A percentile compares a stretch with the other conserved stretches of the same genome.
Conservation (phyloP, 352 stramenopile genomes). For the Pythium phragmiticola region DNA sequence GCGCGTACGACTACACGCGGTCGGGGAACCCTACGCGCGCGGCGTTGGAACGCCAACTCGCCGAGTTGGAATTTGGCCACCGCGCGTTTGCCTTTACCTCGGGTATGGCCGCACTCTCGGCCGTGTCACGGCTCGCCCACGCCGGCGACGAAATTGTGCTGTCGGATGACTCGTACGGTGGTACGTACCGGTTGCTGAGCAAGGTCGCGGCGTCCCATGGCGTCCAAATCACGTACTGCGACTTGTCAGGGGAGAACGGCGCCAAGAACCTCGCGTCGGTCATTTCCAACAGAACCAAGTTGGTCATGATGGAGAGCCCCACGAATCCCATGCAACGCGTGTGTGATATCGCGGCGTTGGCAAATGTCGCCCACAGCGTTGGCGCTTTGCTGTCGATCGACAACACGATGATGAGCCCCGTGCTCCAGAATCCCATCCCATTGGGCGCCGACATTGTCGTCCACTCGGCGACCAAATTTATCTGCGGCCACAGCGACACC, state of each 20-base stretch:
- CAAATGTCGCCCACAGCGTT: conserved; percentile 76
- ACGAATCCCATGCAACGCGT: conserved; percentile 97
- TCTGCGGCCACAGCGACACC: conserved; percentile 96
- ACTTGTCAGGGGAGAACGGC: conserved; percentile 69
- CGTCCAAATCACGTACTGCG: conserved; percentile 79
- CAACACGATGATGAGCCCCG: conserved; percentile 97
- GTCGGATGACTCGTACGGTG: conserved; percentile 96
- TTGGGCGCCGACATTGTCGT: conserved; percentile 96
- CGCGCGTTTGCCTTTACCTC: conserved; percentile 91
- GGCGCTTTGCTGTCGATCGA: conserved; percentile 90
- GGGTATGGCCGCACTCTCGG: conserved; percentile 94
- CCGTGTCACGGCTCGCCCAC: conserved; percentile 89
- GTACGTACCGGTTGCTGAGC: conserved; percentile 92
- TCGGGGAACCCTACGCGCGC: conserved; percentile 93
- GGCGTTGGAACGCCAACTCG: conserved; percentile 92
- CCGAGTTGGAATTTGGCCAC: conserved; percentile 71
- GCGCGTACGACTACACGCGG: conserved; percentile 93
- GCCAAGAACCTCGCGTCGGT: conserved; percentile 59
- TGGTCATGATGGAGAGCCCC: conserved; percentile 97
- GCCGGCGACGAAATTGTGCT: conserved; percentile 92
- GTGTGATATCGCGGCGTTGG: conserved; percentile 89
- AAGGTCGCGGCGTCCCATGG: conserved; percentile 87
- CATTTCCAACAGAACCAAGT: conserved; percentile 78
- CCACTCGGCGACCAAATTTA: conserved; percentile 98
- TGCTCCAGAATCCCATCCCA: conserved; percentile 92